A percentile compares a stretch with the other conserved stretches of the same genome.
Conservation (phyloP, 306 rosid genomes). For the Luffa acutangula region DNA sequence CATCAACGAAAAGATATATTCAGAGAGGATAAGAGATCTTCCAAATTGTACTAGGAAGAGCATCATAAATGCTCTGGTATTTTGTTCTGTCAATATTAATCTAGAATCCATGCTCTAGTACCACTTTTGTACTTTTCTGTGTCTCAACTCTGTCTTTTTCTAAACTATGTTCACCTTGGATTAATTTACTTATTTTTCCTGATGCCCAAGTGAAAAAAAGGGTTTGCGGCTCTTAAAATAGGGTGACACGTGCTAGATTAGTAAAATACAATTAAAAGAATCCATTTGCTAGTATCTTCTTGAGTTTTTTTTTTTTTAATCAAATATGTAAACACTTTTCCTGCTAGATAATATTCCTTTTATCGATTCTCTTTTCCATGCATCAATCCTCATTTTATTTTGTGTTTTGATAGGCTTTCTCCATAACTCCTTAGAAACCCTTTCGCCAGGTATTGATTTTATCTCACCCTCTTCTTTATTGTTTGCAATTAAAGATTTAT, state of each 20-base stretch:
- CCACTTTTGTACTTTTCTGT: background rate
- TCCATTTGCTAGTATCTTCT: background rate
- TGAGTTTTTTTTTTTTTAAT: background rate
- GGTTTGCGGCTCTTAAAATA: background rate
- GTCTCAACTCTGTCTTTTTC: background rate
- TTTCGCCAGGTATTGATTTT: slow-evolving; percentile 69
- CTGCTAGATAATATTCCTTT: background rate
- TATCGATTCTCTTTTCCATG: background rate
- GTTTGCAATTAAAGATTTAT: background rate
- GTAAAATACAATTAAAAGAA: background rate
- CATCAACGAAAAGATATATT: background rate
- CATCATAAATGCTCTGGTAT: background rate
- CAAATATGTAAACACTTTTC: background rate
- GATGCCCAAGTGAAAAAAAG: background rate
- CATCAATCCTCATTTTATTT: slow-evolving; percentile 15
- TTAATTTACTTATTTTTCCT: background rate
- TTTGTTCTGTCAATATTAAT: background rate
- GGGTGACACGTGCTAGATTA: background rate
- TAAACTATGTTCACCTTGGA: background rate
- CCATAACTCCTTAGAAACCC: slow-evolving; percentile 95
- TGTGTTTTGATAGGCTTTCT: slow-evolving; percentile 61
- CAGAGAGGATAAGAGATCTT: background rate
- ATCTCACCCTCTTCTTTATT: background rate
- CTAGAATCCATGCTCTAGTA: background rate
- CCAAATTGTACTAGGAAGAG: background rate